Evolutionary conservation across 352 stramenopile species (phyloP).

Genomic region (Pythium biforme): DNA sequence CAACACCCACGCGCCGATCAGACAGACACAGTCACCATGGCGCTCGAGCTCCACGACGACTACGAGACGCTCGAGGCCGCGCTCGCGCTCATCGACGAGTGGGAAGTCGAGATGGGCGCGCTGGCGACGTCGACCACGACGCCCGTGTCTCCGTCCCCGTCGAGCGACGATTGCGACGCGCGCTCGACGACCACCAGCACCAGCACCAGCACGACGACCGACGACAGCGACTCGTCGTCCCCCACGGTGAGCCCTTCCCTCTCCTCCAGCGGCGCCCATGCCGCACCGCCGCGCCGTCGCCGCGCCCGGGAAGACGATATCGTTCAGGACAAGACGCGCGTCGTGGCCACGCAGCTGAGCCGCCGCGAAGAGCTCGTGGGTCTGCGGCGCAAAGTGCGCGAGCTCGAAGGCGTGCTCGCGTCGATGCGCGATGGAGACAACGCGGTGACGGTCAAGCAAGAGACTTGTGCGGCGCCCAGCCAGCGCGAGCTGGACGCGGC

Average conservation of each 20-base stretch:
- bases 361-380: slow-evolving; percentile 15
- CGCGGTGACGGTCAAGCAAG: not conserved
- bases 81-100: slow-evolving; percentile 22
- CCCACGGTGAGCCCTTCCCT: too few relatives aligned
- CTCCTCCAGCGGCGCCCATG: not conserved
- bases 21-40: too few relatives aligned
- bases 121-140: not conserved
- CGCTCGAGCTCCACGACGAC: slow-evolving; percentile 5
- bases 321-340: not conserved
- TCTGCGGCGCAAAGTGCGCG: slow-evolving; percentile 17
- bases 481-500: not conserved
- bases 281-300: not conserved
- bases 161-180: not conserved
- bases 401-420: slow-evolving; percentile 4
- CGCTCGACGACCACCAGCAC: not conserved
- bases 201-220: not conserved
- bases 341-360: slow-evolving; percentile 4
- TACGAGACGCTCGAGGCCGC: slow-evolving; percentile 18
- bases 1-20: too few relatives aligned
- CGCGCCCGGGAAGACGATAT: not conserved
- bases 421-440: not conserved
- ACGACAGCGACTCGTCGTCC: not conserved
- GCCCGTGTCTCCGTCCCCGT: not conserved
- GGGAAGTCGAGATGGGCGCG: slow-evolving; percentile 4
- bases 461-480: not conserved